phyloP scores from a whole-genome alignment of 1,139 yeast species.

The Blastobotrys buckinghamii region DNA sequence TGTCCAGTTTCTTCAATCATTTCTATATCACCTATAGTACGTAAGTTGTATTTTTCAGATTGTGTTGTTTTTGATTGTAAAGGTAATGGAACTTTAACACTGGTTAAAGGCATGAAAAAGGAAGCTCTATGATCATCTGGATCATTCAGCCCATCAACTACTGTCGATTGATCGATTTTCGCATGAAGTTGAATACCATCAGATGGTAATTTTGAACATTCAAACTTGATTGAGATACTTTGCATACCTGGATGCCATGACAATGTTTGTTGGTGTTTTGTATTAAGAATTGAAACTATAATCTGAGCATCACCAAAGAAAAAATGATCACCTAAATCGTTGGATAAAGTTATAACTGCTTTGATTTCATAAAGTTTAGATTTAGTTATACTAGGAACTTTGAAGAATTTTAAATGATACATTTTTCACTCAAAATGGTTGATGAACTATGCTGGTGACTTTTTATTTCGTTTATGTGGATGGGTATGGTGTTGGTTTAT shows the following conservation, averaged over 20 bases:
- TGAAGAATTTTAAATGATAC: slow-evolving; percentile 26
- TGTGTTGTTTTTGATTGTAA: neutral
- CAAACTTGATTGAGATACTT: slow-evolving; percentile 6
- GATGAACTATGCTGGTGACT: too few species aligned
- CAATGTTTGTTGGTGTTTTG: neutral
- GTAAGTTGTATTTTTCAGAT: slow-evolving; percentile 10
- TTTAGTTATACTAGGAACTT: slow-evolving; percentile 20
- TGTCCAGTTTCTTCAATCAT: slow-evolving; percentile 26
- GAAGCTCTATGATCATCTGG: slow-evolving; percentile 7
- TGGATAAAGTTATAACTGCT: slow-evolving; percentile 28
- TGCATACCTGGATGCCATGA: slow-evolving; percentile 19
- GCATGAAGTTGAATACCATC: slow-evolving; percentile 4
- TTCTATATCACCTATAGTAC: slow-evolving; percentile 7
- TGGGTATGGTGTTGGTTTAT: too few species aligned
- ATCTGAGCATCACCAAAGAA: slow-evolving; percentile 26
- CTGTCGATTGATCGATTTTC: slow-evolving; percentile 5
- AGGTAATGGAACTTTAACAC: slow-evolving; percentile 1
- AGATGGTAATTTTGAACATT: neutral
- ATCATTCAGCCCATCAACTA: slow-evolving; percentile 10
- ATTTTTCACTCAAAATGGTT: too few species aligned
- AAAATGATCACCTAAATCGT: slow-evolving; percentile 31
- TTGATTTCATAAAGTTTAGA: slow-evolving; percentile 13
- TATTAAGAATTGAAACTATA: slow-evolving; percentile 4
- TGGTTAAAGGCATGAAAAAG: slow-evolving; percentile 7
- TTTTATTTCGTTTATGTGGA: too few species aligned